These are phyloP conservation scores for Phyllosticta citriasiana DNA, from an alignment of 2,329 filamentous ascomycete genomes.

Conservation along the genomic window DNA sequence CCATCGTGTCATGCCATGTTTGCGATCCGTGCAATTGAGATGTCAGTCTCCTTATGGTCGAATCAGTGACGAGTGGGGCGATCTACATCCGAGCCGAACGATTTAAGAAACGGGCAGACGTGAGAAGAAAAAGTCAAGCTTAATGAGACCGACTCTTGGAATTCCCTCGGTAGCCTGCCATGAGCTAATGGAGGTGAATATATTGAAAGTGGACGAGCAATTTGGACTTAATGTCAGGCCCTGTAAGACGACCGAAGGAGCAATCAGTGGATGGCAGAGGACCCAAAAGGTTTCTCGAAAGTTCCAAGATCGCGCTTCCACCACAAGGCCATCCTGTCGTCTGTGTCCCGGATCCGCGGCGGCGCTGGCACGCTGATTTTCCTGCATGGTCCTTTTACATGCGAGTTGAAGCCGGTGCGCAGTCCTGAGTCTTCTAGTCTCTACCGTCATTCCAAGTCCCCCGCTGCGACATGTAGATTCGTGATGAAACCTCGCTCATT, in stretches of 20 bases:
- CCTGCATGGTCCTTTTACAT: not conserved
- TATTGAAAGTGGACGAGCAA: not conserved
- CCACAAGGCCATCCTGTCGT: not conserved
- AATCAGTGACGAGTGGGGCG: not conserved
- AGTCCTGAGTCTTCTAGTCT: too few species aligned
- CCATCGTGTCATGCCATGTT: not conserved
- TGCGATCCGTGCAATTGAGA: not conserved
- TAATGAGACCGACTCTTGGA: not conserved
- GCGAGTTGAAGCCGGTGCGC: not conserved
- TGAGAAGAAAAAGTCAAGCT: not conserved
- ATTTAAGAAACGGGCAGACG: not conserved
- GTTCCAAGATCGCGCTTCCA: not conserved
- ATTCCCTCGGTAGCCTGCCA: not conserved
- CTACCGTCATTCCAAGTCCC: too few species aligned
- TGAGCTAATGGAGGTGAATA: not conserved
- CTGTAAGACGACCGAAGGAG: not conserved
- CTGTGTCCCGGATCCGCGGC: not conserved
- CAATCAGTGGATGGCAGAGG: not conserved
- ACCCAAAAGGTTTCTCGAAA: not conserved
- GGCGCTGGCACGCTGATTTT: not conserved
- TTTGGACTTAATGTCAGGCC: not conserved
- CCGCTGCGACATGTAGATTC: not conserved
- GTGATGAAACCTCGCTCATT: not conserved
- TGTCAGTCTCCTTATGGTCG: not conserved
- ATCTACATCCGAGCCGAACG: not conserved